A percentile compares a stretch with the other conserved stretches of the same genome.
phyloP scores from a whole-genome alignment of 2,329 filamentous ascomycete genomes.

The Cryphonectria nitschkei region DNA sequence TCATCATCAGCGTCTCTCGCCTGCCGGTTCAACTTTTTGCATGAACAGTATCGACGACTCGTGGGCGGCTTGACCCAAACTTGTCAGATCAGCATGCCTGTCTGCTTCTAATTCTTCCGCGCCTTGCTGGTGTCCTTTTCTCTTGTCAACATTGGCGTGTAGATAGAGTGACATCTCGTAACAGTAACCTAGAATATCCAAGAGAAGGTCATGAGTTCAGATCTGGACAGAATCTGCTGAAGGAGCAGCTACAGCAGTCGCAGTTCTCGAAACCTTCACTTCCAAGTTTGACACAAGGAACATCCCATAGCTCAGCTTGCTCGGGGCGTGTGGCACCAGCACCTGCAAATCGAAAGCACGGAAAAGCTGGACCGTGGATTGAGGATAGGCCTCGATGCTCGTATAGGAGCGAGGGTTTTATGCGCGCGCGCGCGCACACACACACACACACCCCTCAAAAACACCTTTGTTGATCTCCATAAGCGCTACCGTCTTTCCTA shows the following conservation, averaged over 20 bases:
- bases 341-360: conserved; percentile 17
- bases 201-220: neutral
- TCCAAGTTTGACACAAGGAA: conserved; percentile 10
- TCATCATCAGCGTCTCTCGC: neutral
- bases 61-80: neutral
- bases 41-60: neutral
- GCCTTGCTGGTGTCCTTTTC: neutral
- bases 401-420: too few species aligned
- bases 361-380: neutral
- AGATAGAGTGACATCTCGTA: neutral
- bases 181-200: neutral
- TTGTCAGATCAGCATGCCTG: neutral
- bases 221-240: neutral
- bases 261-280: conserved; percentile 6
- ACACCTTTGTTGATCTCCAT: conserved; percentile 49
- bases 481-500: conserved; percentile 48
- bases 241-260: neutral
- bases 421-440: too few species aligned
- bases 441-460: conserved; percentile 41
- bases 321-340: conserved; percentile 1
- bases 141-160: conserved; percentile 23
- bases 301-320: conserved; percentile 1
- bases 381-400: neutral
- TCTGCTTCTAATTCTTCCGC: neutral
- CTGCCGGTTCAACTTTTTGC: neutral